Conservation (phyloP, 441 rosid genomes). For the Erodium moschatum region DNA sequence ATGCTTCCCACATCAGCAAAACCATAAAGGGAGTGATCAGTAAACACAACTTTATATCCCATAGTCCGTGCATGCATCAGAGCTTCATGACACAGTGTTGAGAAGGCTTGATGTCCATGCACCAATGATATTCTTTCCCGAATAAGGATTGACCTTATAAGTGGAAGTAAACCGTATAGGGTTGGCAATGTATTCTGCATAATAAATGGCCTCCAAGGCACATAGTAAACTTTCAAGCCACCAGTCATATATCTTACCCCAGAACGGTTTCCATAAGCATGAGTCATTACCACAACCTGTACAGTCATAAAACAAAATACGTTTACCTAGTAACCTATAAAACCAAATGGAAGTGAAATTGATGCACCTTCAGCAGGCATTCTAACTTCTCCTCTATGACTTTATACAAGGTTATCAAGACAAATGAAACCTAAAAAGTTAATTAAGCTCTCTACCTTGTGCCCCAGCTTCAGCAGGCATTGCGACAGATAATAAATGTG, state of each 20-base stretch:
- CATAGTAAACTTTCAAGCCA: slow-evolving; percentile 73
- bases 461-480: slow-evolving; percentile 78
- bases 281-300: slow-evolving; percentile 92
- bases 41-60: slow-evolving; percentile 86
- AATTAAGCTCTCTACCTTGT: slow-evolving; percentile 52
- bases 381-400: neutral
- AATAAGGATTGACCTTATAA: slow-evolving; percentile 59
- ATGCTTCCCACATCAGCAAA: slow-evolving; percentile 93
- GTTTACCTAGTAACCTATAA: slow-evolving; percentile 9
- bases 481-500: slow-evolving; percentile 88
- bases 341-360: neutral
- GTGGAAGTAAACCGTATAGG: slow-evolving; percentile 61
- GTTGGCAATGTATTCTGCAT: slow-evolving; percentile 79
- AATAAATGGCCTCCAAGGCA: slow-evolving; percentile 71
- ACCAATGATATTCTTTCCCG: slow-evolving; percentile 76
- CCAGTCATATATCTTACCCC: slow-evolving; percentile 84
- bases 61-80: slow-evolving; percentile 88
- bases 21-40: slow-evolving; percentile 90
- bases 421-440: neutral
- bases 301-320: slow-evolving; percentile 15
- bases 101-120: slow-evolving; percentile 97
- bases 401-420: neutral
- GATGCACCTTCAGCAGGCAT: neutral
- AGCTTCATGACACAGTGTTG: slow-evolving; percentile 94
- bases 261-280: slow-evolving; percentile 79